These are phyloP conservation scores for Podila epigama DNA, from an alignment of 192 early-diverging fungal genomes.

Conservation along the genomic window DNA sequence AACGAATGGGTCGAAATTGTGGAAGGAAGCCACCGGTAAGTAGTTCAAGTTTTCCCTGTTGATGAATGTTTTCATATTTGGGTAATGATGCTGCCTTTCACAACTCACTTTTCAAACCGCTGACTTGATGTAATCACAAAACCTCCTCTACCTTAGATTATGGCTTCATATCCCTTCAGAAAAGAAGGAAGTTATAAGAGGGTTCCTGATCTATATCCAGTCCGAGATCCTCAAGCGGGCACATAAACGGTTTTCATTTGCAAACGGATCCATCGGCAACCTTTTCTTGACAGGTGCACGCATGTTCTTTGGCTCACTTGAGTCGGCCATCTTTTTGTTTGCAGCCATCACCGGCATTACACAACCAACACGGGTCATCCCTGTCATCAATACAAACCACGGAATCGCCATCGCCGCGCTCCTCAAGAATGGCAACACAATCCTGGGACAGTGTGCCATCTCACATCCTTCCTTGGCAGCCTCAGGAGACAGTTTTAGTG, in stretches of 20 bases:
- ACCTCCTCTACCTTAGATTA: constrained; percentile 26
- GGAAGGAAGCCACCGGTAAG: constrained; percentile 74
- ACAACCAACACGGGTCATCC: constrained; percentile 70
- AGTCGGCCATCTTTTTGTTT: constrained; percentile 80
- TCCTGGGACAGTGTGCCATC: constrained; percentile 80
- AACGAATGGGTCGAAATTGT: constrained; percentile 77
- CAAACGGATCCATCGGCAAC: constrained; percentile 79
- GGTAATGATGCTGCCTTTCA: not conserved
- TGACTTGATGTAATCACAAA: not conserved
- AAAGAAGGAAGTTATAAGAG: constrained; percentile 73
- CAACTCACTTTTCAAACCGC: not conserved
- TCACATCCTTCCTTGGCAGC: constrained; percentile 68
- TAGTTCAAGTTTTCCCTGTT: constrained; percentile 9
- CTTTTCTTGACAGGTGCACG: constrained; percentile 82
- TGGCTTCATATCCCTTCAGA: constrained; percentile 61
- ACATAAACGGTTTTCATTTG: constrained; percentile 72
- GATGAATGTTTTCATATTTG: not conserved
- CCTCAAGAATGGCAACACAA: constrained; percentile 67
- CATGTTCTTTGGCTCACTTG: constrained; percentile 73
- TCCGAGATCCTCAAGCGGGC: constrained; percentile 69
- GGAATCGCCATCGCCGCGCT: constrained; percentile 71
- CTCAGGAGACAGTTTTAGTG: constrained; percentile 24
- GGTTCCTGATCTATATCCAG: constrained; percentile 74
- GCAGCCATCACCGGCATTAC: constrained; percentile 71
- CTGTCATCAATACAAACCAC: constrained; percentile 72